Conservation (phyloP, 1,139 yeast genomes). For the Hemisphaericaspora xylanilytica region DNA sequence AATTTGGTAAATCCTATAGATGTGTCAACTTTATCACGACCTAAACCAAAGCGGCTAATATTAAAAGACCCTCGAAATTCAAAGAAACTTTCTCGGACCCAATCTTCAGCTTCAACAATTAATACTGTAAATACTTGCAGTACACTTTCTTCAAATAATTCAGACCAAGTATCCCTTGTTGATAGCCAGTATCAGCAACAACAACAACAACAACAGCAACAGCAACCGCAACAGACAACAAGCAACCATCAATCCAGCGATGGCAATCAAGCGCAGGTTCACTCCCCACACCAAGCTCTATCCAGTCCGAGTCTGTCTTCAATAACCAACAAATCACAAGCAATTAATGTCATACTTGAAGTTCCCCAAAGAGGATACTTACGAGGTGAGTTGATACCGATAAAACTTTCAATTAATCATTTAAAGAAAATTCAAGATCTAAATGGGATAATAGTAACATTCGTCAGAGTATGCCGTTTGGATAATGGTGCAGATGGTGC, state of each 20-base stretch:
- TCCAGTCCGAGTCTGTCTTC: neutral
- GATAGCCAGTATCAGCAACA: constrained; percentile 5
- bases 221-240: no score
- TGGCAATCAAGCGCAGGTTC: no score
- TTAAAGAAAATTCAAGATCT: constrained; percentile 67
- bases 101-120: constrained; percentile 53
- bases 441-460: constrained; percentile 76
- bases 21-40: no score
- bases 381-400: constrained; percentile 75
- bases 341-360: constrained; percentile 55
- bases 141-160: constrained; percentile 37
- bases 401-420: constrained; percentile 64
- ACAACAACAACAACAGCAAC: no score
- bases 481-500: constrained; percentile 64
- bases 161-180: constrained; percentile 22
- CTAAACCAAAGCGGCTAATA: no score
- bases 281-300: constrained; percentile 4
- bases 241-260: no score
- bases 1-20: no score
- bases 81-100: constrained; percentile 39
- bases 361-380: constrained; percentile 69
- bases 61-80: constrained; percentile 43
- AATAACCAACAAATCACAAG: constrained; percentile 19
- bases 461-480: constrained; percentile 77
- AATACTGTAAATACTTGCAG: constrained; percentile 33